Conservation (phyloP, 2,329 filamentous ascomycete species). For the Aquanectria penicillioides region DNA sequence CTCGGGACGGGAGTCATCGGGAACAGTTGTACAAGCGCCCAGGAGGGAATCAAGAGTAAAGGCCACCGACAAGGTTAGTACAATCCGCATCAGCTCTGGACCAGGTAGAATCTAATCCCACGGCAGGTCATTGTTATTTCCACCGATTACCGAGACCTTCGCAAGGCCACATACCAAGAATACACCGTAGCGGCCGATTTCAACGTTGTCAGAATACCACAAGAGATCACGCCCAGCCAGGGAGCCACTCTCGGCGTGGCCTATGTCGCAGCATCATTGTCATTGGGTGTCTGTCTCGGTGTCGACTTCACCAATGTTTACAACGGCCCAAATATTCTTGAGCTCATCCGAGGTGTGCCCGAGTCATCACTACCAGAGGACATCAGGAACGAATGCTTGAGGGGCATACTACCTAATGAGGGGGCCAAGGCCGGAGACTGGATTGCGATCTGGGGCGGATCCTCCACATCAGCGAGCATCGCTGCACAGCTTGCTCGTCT, state of each 20-base stretch:
- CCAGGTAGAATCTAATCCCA: background rate
- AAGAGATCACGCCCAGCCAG: slow-evolving; percentile 59
- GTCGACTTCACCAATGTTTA: slow-evolving; percentile 67
- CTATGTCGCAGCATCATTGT: slow-evolving; percentile 74
- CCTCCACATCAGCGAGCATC: slow-evolving; percentile 75
- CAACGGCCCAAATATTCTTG: slow-evolving; percentile 67
- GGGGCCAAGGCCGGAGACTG: slow-evolving; percentile 71
- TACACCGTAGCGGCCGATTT: slow-evolving; percentile 73
- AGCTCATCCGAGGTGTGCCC: slow-evolving; percentile 58
- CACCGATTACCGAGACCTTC: slow-evolving; percentile 77
- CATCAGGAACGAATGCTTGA: slow-evolving; percentile 70
- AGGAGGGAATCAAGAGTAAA: slow-evolving; percentile 57
- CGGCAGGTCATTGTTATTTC: slow-evolving; percentile 70
- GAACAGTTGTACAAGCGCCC: slow-evolving; percentile 63
- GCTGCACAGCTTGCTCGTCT: slow-evolving; percentile 75
- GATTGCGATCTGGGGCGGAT: slow-evolving; percentile 80
- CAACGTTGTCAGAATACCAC: slow-evolving; percentile 72
- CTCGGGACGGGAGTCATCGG: slow-evolving; percentile 75
- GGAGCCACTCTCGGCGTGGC: slow-evolving; percentile 75
- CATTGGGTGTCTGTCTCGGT: slow-evolving; percentile 76
- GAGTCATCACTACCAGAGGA: slow-evolving; percentile 65
- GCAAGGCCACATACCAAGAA: slow-evolving; percentile 78
- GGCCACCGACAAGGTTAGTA: slow-evolving; percentile 62
- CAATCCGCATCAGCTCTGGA: background rate
- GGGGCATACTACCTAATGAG: slow-evolving; percentile 61